Percentiles rank a stretch among this genome's conserved stretches.
These are phyloP conservation scores for Fraxinus quadrangulata DNA, from an alignment of 257 asterid genomes.

Conservation along the genomic window DNA sequence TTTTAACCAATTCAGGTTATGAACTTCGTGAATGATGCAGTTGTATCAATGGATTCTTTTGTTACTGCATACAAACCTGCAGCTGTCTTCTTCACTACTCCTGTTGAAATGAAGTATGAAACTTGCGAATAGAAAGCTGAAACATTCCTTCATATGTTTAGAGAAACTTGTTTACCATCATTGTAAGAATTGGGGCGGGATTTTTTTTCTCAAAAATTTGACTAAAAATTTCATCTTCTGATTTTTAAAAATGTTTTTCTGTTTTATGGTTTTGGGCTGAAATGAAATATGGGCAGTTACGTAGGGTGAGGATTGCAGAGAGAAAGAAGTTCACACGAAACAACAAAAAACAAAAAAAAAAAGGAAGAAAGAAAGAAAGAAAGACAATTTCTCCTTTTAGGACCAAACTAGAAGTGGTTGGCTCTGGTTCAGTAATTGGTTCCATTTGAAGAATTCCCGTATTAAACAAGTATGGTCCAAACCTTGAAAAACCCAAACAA, in stretches of 20 bases:
- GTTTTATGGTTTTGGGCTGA: no score
- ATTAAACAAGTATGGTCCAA: no score
- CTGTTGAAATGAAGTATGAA: constrained; percentile 70
- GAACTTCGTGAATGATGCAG: constrained; percentile 94
- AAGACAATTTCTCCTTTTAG: neutral
- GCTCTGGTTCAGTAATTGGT: neutral
- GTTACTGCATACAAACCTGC: constrained; percentile 75
- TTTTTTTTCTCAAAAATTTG: no score
- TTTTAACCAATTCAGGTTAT: constrained; percentile 61
- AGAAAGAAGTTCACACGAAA: no score
- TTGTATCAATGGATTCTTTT: constrained; percentile 82
- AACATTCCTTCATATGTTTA: neutral
- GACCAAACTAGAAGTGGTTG: neutral
- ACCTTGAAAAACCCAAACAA: neutral
- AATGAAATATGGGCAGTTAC: no score
- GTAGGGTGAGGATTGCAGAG: no score
- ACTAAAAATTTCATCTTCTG: no score
- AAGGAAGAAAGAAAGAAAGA: no score
- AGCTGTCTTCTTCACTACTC: constrained; percentile 71
- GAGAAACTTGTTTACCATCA: neutral
- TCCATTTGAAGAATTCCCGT: neutral
- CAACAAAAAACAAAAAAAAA: no score
- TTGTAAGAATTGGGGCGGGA: neutral
- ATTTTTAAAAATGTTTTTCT: no score
- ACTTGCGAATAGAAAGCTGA: constrained; percentile 16